Evolutionary conservation across 805 yeast species (phyloP), one percentile per base, ranked within the genome.

Genomic region (Schwanniomyces pseudopolymorphus): DNA sequence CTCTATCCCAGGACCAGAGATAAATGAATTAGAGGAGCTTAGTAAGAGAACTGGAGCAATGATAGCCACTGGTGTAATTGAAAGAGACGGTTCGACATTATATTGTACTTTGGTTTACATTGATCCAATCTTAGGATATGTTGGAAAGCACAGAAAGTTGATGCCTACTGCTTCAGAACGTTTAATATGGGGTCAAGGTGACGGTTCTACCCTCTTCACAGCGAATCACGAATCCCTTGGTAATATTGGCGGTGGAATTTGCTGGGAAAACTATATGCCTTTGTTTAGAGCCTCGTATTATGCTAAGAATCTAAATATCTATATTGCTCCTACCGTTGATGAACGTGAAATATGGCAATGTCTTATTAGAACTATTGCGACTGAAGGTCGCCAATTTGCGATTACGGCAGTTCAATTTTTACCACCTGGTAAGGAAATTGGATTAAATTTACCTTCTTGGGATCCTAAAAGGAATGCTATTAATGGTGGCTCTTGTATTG

Each of bases 251-350:
- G 78, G 75, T 19, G 77, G 69, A 26, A 72, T 74, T 40, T 75
- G 79, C 56, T 74, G 79, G 78, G 79, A 75, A 47, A 74, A 73
- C 53, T 66, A 63, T 54, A 63, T 70, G 55, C 78, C 78, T 3
- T 51, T 72, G 45, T 56, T 65, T 44, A 64, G 78, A 55, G 59
- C 64, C 21, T 67, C 76, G 1, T 67, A 69, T 60, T 73, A 74
- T 45, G 66, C 74, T 20, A 73, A 74, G 48, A 74, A 72, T n/a
- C 51, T 72, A 14, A 65, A 68, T 44, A 56, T 74, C 21, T 72
- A 69, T 63, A 66, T 66, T 35, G 77, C 78, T 3, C 78, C 79
- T 3, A 51, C 57, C 2, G 44, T 74, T 14, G 78, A 74, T 46
- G 72, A 68, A 49, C 60, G 78, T 33, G 73, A 68, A n/a, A 66